Conservation (phyloP, 768 basidiomycete genomes). For the Leucosporidium scottii region DNA sequence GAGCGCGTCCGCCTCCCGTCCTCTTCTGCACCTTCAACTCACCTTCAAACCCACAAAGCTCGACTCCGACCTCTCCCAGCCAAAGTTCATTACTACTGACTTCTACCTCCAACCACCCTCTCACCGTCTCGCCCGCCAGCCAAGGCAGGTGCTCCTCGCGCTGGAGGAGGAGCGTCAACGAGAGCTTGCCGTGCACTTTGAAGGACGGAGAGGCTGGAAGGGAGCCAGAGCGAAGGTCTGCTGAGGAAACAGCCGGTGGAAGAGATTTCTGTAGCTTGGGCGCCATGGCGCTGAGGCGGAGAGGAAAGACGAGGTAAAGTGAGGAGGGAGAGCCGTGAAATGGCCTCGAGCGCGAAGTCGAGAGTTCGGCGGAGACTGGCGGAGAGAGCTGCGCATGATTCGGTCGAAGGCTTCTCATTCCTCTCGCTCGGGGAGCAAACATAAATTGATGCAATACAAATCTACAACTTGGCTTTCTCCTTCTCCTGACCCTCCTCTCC, state of each 20-base stretch:
- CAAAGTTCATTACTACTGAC: conserved; percentile 20
- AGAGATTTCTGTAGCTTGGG: background rate
- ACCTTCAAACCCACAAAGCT: conserved; percentile 32
- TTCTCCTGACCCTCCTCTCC: background rate
- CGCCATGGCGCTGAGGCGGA: background rate
- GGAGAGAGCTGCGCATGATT: background rate
- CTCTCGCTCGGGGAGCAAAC: background rate
- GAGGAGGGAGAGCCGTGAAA: background rate
- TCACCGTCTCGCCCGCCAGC: conserved; percentile 20
- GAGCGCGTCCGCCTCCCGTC: background rate
- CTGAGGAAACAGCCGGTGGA: background rate
- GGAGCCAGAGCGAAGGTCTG: background rate
- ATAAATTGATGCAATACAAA: background rate
- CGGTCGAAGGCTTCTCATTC: background rate
- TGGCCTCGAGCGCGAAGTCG: background rate
- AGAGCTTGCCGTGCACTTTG: background rate
- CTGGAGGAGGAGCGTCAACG: conserved; percentile 11
- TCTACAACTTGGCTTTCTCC: too few relatives aligned
- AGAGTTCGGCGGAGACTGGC: background rate
- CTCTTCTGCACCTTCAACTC: background rate
- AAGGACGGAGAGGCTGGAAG: background rate
- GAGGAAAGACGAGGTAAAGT: background rate
- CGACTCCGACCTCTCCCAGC: conserved; percentile 33
- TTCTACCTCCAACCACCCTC: conserved; percentile 29
- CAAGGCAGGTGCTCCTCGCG: too few relatives aligned